Conservation (phyloP, 495 filamentous ascomycete species). For the Ascobolus immersus region DNA sequence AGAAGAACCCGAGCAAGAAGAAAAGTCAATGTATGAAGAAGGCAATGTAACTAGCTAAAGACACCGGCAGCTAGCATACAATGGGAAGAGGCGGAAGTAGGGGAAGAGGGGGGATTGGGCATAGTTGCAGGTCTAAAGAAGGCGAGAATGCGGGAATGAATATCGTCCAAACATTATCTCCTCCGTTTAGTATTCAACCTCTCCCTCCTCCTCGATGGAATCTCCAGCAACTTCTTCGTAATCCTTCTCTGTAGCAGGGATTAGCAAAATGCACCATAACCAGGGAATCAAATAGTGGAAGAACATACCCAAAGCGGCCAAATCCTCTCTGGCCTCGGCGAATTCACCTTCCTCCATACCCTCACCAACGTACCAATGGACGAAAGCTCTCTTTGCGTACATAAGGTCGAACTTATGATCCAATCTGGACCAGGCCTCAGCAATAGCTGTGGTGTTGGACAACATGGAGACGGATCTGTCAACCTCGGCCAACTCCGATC, state of each 20-base stretch:
- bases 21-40: no score
- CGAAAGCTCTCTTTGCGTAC: conserved; percentile 99
- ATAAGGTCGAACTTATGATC: conserved; percentile 99
- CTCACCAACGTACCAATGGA: conserved; percentile 99
- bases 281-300: neutral
- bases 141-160: no score
- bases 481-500: conserved; percentile 89
- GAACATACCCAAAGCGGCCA: conserved; percentile 44
- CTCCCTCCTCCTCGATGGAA: conserved; percentile 33
- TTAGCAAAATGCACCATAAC: neutral
- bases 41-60: no score
- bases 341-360: conserved; percentile 99
- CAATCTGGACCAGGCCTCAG: conserved; percentile 91
- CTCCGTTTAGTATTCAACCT: conserved; percentile 44
- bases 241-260: conserved; percentile 42
- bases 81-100: no score
- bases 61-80: no score
- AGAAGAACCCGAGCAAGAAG: no score
- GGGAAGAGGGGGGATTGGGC: no score
- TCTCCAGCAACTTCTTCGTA: conserved; percentile 79
- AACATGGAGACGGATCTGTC: conserved; percentile 98
- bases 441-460: conserved; percentile 97
- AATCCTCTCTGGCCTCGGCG: conserved; percentile 92
- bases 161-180: no score
- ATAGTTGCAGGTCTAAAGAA: no score